A percentile compares a stretch with the other conserved stretches of the same genome.
These are phyloP conservation scores for Warburgia ugandensis DNA, from an alignment of 164 flowering plant species.

Conservation along the genomic window DNA sequence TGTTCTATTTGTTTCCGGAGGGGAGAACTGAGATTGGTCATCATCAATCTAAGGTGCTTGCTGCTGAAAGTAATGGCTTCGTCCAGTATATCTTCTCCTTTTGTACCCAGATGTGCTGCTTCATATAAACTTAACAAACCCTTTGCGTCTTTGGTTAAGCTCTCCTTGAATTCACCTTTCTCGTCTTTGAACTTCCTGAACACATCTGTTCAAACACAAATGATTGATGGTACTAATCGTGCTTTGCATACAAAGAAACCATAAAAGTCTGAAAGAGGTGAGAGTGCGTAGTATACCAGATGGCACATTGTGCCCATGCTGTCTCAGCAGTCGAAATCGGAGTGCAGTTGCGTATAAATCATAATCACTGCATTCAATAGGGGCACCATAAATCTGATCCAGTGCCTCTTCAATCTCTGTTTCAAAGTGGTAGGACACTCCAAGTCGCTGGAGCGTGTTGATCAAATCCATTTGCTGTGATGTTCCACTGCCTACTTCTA, in stretches of 20 bases:
- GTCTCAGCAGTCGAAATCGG: background rate
- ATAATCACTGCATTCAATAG: background rate
- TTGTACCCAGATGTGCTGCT: background rate
- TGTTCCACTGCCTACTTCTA: background rate
- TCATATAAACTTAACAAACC: slow-evolving; percentile 2
- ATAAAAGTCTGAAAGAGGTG: background rate
- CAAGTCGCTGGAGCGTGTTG: background rate
- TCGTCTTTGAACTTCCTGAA: slow-evolving; percentile 3
- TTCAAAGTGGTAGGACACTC: slow-evolving; percentile 5
- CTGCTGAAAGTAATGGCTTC: slow-evolving; percentile 1
- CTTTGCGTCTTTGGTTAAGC: background rate
- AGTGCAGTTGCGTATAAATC: background rate
- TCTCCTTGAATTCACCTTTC: background rate
- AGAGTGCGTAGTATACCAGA: background rate
- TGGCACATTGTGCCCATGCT: background rate
- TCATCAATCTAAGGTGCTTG: background rate
- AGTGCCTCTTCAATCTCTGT: background rate
- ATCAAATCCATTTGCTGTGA: background rate
- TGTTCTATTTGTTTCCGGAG: background rate
- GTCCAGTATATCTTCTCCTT: slow-evolving; percentile 6
- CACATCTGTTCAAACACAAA: background rate
- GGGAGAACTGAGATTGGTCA: background rate
- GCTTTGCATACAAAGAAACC: background rate
- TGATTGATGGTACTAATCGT: background rate
- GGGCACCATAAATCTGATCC: background rate